A percentile compares a stretch with the other conserved stretches of the same genome.
Evolutionary conservation across 169 alveolate species (phyloP).

Genomic region (Cyclospora cayetanensis): DNA sequence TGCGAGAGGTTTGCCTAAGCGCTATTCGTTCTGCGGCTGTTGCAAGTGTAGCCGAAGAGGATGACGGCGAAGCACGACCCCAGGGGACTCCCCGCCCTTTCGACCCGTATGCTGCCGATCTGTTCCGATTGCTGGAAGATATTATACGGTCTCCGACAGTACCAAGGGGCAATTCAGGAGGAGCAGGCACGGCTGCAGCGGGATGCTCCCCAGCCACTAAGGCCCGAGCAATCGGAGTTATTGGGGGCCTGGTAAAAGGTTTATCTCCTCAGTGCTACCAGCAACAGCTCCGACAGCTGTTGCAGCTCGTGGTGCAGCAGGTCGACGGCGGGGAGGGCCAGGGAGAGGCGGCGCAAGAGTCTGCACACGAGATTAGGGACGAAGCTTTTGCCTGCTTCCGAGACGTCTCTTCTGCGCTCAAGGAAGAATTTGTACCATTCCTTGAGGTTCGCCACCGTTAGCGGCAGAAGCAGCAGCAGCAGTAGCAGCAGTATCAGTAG

Average conservation of each 20-base stretch:
- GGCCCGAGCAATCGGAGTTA: conserved; percentile 53
- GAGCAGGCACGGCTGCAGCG: neutral
- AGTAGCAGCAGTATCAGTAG: neutral
- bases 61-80: neutral
- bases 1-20: conserved; percentile 32
- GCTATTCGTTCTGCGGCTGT: conserved; percentile 59
- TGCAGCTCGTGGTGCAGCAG: conserved; percentile 21
- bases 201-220: conserved; percentile 43
- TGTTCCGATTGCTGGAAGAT: neutral
- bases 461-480: neutral
- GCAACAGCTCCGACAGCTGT: conserved; percentile 16
- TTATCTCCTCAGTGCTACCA: neutral
- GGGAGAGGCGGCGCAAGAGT: neutral
- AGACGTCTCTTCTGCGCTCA: conserved; percentile 24
- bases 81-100: conserved; percentile 13
- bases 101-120: conserved; percentile 35
- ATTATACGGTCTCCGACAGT: neutral
- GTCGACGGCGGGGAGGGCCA: conserved; percentile 4
- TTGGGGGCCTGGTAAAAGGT: conserved; percentile 33
- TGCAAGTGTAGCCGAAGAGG: conserved; percentile 15
- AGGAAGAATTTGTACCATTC: conserved; percentile 28
- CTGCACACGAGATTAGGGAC: conserved; percentile 26
- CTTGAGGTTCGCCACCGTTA: neutral
- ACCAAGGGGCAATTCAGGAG: neutral
- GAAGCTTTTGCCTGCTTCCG: conserved; percentile 57